These are phyloP conservation scores for Kalmanozyma brasiliensis DNA, from an alignment of 1,284 basidiomycete species.

Conservation along the genomic window DNA sequence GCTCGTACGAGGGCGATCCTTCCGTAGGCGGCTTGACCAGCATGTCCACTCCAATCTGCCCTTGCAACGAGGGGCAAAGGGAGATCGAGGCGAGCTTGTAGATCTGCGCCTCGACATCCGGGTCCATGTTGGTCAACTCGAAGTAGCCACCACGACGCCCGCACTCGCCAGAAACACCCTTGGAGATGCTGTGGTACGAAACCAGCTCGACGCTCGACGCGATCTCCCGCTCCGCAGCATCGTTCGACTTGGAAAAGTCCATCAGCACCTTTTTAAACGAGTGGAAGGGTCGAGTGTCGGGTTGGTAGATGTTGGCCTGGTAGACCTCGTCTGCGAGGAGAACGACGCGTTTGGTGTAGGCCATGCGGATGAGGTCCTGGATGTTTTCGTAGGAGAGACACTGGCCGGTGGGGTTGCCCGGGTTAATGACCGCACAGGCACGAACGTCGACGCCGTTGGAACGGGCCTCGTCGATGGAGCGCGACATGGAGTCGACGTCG, in stretches of 20 bases:
- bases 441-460: conserved; percentile 72
- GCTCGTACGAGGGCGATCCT: conserved; percentile 57
- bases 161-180: conserved; percentile 65
- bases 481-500: conserved; percentile 77
- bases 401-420: conserved; percentile 65
- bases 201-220: conserved; percentile 62
- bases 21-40: conserved; percentile 59
- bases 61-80: conserved; percentile 64
- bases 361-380: conserved; percentile 58
- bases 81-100: conserved; percentile 65
- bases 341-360: conserved; percentile 60
- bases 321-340: conserved; percentile 67
- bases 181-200: conserved; percentile 65
- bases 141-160: conserved; percentile 66
- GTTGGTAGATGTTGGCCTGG: conserved; percentile 65
- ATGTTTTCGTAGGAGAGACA: conserved; percentile 62
- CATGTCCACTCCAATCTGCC: conserved; percentile 66
- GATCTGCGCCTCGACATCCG: conserved; percentile 62
- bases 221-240: conserved; percentile 49
- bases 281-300: conserved; percentile 59
- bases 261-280: conserved; percentile 66
- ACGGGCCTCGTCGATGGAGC: conserved; percentile 77
- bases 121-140: conserved; percentile 63
- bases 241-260: conserved; percentile 46
- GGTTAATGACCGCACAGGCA: conserved; percentile 65